Percentiles rank a stretch among this genome's conserved stretches.
Evolutionary conservation across 1,139 yeast genomes (phyloP).

Genomic region (Taiozyma sp.): DNA sequence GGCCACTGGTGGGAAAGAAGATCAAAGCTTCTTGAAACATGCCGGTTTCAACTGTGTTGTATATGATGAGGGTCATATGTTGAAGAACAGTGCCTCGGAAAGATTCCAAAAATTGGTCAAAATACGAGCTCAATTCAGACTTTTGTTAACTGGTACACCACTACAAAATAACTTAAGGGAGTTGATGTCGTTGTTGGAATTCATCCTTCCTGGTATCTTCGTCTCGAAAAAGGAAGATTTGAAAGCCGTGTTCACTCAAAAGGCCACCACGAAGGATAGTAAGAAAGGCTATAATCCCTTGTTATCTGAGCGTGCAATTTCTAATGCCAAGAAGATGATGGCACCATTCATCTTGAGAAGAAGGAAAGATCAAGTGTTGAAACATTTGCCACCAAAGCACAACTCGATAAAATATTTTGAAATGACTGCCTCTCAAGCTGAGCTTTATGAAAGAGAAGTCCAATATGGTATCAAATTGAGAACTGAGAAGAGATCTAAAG

Average conservation of each 20-base stretch:
- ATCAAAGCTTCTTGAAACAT: conserved; percentile 70
- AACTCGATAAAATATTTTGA: conserved; percentile 64
- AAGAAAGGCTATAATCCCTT: conserved; percentile 64
- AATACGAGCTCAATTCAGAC: conserved; percentile 72
- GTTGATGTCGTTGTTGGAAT: conserved; percentile 82
- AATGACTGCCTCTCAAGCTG: conserved; percentile 51
- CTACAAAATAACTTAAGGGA: conserved; percentile 89
- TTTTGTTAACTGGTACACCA: conserved; percentile 94
- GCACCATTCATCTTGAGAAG: conserved; percentile 94
- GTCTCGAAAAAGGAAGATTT: conserved; percentile 80
- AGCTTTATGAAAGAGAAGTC: conserved; percentile 58
- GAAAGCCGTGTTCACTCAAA: conserved; percentile 77
- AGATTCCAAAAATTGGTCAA: conserved; percentile 85
- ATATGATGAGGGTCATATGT: conserved; percentile 96
- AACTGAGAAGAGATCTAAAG: conserved; percentile 42
- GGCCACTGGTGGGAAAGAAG: conserved; percentile 84
- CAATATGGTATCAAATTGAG: conserved; percentile 44
- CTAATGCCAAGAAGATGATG: conserved; percentile 96
- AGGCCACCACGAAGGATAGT: conserved; percentile 59
- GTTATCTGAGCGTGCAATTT: conserved; percentile 84
- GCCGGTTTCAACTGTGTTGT: conserved; percentile 82
- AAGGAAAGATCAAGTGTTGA: conserved; percentile 85
- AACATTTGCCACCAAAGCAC: conserved; percentile 77
- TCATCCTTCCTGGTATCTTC: conserved; percentile 83
- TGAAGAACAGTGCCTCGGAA: conserved; percentile 88